Evolutionary conservation across 2,329 filamentous ascomycete genomes (phyloP).

Genomic region (Monosporascus sp.): DNA sequence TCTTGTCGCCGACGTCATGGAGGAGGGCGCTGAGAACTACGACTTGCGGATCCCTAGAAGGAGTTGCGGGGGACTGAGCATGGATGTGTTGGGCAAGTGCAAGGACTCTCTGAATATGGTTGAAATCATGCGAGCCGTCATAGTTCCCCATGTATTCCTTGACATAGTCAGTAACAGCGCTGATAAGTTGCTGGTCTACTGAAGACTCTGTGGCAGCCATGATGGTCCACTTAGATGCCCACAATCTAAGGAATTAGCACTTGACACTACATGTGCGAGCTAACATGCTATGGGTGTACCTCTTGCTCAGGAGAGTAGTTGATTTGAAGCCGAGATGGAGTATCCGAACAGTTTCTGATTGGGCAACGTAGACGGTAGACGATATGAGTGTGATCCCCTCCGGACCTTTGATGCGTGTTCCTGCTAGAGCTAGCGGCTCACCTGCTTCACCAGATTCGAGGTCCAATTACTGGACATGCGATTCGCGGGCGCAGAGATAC

Average conservation of each 20-base stretch:
- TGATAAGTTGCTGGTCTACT: conserved; percentile 41
- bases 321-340: background rate
- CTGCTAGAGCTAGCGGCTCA: background rate
- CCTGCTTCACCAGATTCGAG: background rate
- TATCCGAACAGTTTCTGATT: background rate
- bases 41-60: conserved; percentile 43
- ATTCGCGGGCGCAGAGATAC: too few species aligned
- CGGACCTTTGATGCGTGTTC: background rate
- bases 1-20: conserved; percentile 87
- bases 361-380: background rate
- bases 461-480: too few species aligned
- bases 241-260: conserved; percentile 18
- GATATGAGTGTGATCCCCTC: background rate
- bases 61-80: conserved; percentile 25
- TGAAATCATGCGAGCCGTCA: conserved; percentile 85
- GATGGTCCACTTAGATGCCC: conserved; percentile 9
- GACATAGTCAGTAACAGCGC: conserved; percentile 57
- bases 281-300: conserved; percentile 7
- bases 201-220: conserved; percentile 19
- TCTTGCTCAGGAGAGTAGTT: background rate
- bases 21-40: conserved; percentile 69
- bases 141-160: conserved; percentile 69
- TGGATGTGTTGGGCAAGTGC: conserved; percentile 66
- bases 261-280: conserved; percentile 19
- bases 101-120: conserved; percentile 76